Percentiles rank a stretch among this genome's conserved stretches.
Conservation (phyloP, 257 asterid species). For the Solanum appendiculatum region DNA sequence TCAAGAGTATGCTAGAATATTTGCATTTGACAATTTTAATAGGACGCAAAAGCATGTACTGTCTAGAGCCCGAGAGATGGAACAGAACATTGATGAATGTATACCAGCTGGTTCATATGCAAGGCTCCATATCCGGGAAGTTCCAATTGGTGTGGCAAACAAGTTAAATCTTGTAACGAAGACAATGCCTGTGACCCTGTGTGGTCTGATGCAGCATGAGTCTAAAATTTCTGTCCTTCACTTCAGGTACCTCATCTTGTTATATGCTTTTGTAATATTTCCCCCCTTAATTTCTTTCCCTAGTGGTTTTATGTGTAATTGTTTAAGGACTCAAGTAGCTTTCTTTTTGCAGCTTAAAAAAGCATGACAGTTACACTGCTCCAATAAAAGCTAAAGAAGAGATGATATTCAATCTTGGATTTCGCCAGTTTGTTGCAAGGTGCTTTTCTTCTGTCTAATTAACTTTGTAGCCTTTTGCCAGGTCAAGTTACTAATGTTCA, state of each 20-base stretch:
- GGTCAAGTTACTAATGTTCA: background rate
- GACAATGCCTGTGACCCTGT: constrained; percentile 52
- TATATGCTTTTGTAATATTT: background rate
- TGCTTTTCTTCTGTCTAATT: constrained; percentile 1
- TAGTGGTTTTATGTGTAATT: background rate
- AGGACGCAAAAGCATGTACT: constrained; percentile 82
- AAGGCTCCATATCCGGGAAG: constrained; percentile 61
- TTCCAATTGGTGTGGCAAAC: constrained; percentile 46
- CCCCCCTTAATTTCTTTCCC: background rate
- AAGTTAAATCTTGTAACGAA: constrained; percentile 33
- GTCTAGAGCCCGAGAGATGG: constrained; percentile 63
- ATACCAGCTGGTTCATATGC: constrained; percentile 59
- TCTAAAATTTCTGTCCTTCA: constrained; percentile 91
- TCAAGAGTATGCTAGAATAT: constrained; percentile 75
- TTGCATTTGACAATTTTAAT: constrained; percentile 74
- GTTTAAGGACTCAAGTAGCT: background rate
- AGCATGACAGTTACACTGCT: constrained; percentile 67
- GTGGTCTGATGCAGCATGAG: constrained; percentile 89
- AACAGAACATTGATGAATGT: constrained; percentile 41
- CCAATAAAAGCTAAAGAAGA: constrained; percentile 97
- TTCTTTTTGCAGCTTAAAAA: constrained; percentile 50
- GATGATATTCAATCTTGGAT: constrained; percentile 84
- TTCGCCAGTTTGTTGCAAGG: constrained; percentile 84
- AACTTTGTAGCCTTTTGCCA: background rate
- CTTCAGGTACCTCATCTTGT: constrained; percentile 54